A percentile compares a stretch with the other conserved stretches of the same genome.
Conservation (phyloP, 148 eudicot species). For the Fallopia convolvulus region DNA sequence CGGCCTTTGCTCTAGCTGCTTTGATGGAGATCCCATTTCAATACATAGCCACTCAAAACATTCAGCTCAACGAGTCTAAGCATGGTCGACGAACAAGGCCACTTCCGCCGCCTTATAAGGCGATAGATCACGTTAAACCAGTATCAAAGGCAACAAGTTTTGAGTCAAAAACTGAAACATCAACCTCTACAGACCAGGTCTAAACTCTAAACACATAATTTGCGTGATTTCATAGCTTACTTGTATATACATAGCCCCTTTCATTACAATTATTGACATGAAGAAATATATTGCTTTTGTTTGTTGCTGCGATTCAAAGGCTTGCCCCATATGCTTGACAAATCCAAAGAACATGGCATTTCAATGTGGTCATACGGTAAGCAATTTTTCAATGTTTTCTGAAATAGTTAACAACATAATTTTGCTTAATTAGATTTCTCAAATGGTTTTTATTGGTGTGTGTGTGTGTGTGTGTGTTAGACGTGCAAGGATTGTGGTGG, state of each 20-base stretch:
- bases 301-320: slow-evolving; percentile 17
- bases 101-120: slow-evolving; percentile 61
- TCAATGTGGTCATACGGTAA: slow-evolving; percentile 82
- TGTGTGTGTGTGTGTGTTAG: too few species aligned
- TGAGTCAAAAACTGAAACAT: slow-evolving; percentile 17
- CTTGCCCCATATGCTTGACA: slow-evolving; percentile 71
- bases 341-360: slow-evolving; percentile 76
- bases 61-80: slow-evolving; percentile 29
- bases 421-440: neutral
- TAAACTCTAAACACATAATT: neutral
- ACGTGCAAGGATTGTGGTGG: slow-evolving; percentile 69
- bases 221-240: neutral
- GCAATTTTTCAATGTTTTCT: slow-evolving; percentile 12
- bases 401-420: too few species aligned
- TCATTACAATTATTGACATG: neutral
- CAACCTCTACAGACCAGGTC: slow-evolving; percentile 44
- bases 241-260: neutral
- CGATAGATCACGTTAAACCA: slow-evolving; percentile 39
- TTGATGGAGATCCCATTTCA: slow-evolving; percentile 80
- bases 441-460: slow-evolving; percentile 2
- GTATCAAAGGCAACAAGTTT: slow-evolving; percentile 9
- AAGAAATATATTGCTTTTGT: neutral
- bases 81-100: slow-evolving; percentile 21
- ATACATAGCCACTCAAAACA: slow-evolving; percentile 53
- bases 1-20: slow-evolving; percentile 82